Percentiles rank a stretch among this genome's conserved stretches.
phyloP scores from a whole-genome alignment of 805 yeast species.

The Kluyveromyces aestuarii region DNA sequence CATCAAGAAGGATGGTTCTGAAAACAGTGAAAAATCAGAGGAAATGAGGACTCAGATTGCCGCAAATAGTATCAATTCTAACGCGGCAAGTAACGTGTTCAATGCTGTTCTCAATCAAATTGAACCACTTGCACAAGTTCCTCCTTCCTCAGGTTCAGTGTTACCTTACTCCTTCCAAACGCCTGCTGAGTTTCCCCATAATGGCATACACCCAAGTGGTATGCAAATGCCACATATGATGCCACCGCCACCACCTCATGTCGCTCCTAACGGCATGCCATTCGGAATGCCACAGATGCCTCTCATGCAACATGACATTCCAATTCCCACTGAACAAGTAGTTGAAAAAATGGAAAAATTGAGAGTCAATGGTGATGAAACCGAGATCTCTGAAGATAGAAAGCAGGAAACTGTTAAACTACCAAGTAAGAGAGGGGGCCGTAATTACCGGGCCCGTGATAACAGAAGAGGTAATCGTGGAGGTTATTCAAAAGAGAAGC shows the following conservation, averaged over 20 bases:
- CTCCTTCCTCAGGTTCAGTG: not conserved
- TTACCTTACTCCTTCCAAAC: slow-evolving; percentile 3
- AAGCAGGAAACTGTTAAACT: not conserved
- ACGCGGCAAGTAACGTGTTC: slow-evolving; percentile 25
- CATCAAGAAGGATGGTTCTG: slow-evolving; percentile 30
- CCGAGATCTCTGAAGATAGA: not conserved
- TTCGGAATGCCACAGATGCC: not conserved
- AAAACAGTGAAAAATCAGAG: not conserved
- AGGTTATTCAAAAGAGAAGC: not conserved
- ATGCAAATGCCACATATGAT: slow-evolving; percentile 12
- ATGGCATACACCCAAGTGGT: slow-evolving; percentile 11
- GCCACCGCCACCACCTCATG: slow-evolving; percentile 7
- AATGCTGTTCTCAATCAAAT: slow-evolving; percentile 28
- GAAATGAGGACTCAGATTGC: slow-evolving; percentile 16
- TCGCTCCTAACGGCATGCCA: slow-evolving; percentile 4
- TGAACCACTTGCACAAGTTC: slow-evolving; percentile 10
- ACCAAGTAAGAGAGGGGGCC: not conserved
- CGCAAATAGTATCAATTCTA: slow-evolving; percentile 8
- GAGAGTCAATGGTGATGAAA: not conserved
- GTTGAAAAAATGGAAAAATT: not conserved
- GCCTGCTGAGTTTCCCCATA: slow-evolving; percentile 6
- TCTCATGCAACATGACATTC: not conserved
- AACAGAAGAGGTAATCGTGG: not conserved
- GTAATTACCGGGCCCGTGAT: not conserved
- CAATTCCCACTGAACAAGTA: not conserved